These are phyloP conservation scores for Apophysomyces sp. DNA, from an alignment of 371 early-diverging fungal genomes.

Conservation along the genomic window DNA sequence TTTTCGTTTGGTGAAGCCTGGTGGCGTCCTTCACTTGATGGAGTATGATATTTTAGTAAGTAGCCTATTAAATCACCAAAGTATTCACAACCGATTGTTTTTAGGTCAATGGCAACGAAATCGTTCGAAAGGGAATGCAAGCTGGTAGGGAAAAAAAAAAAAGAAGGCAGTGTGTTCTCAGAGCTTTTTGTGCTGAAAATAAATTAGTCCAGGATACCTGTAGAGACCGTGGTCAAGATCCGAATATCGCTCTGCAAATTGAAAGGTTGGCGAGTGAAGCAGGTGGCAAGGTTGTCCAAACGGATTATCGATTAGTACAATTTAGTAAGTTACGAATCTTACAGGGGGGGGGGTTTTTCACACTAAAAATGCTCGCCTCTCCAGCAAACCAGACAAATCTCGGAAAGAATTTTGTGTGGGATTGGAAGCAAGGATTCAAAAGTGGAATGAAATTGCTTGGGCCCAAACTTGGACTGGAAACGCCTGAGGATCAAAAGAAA, in stretches of 20 bases:
- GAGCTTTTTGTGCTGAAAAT: no score
- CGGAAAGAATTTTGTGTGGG: slow-evolving; percentile 24
- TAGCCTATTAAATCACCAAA: background rate
- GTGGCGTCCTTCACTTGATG: slow-evolving; percentile 41
- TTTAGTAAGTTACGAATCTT: slow-evolving; percentile 15
- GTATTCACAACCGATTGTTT: background rate
- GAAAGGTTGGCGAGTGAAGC: slow-evolving; percentile 8
- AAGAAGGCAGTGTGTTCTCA: no score
- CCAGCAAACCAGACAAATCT: slow-evolving; percentile 13
- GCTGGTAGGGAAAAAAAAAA: background rate
- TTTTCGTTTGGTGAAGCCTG: slow-evolving; percentile 43
- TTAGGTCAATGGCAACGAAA: background rate
- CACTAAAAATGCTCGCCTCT: background rate
- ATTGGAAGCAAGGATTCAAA: slow-evolving; percentile 19
- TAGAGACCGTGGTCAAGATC: slow-evolving; percentile 19
- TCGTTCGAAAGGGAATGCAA: background rate
- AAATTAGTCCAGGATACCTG: background rate
- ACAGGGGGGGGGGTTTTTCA: background rate
- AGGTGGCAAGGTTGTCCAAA: slow-evolving; percentile 13
- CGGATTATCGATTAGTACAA: slow-evolving; percentile 18
- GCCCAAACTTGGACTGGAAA: slow-evolving; percentile 9
- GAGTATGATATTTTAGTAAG: slow-evolving; percentile 17
- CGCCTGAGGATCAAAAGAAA: background rate
- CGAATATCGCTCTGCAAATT: slow-evolving; percentile 15
- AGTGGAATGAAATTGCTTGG: slow-evolving; percentile 12